Percentiles rank a stretch among this genome's conserved stretches.
These are phyloP conservation scores for Claviceps purpurea DNA, from an alignment of 2,329 filamentous ascomycete genomes.

Conservation along the genomic window DNA sequence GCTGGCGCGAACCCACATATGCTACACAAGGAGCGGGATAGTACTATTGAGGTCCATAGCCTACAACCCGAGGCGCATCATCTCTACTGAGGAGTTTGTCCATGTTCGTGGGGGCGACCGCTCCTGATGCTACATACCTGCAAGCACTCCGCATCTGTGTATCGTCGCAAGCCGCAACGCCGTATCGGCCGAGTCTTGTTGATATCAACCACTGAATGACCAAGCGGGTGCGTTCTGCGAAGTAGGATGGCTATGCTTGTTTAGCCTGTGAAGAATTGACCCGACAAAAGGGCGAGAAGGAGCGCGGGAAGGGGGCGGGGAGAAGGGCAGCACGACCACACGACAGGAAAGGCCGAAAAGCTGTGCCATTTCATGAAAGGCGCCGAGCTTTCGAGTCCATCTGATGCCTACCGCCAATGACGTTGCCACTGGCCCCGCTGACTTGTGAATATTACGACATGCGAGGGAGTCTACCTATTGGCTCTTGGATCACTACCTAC, in stretches of 20 bases:
- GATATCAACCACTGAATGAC: background rate
- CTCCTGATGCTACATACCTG: conserved; percentile 1
- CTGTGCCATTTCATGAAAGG: background rate
- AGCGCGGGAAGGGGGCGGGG: background rate
- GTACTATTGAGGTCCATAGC: background rate
- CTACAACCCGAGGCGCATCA: background rate
- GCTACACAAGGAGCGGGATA: background rate
- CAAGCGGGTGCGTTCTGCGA: background rate
- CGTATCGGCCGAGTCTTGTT: conserved; percentile 6
- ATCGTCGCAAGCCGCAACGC: conserved; percentile 4
- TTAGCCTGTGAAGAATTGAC: background rate
- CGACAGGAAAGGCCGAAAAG: background rate
- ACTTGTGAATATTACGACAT: background rate
- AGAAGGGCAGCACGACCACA: background rate
- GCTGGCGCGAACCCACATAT: conserved; percentile 1
- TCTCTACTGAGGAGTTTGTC: background rate
- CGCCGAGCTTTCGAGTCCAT: background rate
- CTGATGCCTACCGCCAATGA: background rate
- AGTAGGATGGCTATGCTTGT: background rate
- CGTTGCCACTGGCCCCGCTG: background rate
- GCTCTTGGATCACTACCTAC: background rate
- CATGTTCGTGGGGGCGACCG: background rate
- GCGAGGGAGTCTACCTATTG: background rate
- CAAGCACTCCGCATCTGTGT: background rate
- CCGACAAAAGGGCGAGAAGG: background rate